A percentile compares a stretch with the other conserved stretches of the same genome.
Conservation (phyloP, 73 alveolate genomes). For the Paramecium biaurelia region DNA sequence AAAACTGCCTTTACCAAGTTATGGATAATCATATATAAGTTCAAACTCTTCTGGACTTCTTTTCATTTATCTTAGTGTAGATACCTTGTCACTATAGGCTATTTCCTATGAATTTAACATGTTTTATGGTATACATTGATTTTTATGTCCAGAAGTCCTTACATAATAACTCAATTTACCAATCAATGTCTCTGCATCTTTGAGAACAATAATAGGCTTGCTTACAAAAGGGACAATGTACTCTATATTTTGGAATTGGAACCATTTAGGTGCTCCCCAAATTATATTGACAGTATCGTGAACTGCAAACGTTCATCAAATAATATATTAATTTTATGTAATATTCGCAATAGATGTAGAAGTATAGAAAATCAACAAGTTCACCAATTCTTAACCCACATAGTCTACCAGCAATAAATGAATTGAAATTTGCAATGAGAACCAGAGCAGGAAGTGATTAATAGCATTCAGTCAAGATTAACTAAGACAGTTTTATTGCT, state of each 20-base stretch:
- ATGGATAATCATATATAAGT: constrained; percentile 34
- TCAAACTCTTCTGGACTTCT: constrained; percentile 47
- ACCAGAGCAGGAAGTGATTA: constrained; percentile 31
- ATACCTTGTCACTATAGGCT: constrained; percentile 34
- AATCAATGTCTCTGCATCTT: constrained; percentile 25
- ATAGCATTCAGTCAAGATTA: not conserved
- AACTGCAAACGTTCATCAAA: constrained; percentile 37
- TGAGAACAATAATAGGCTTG: not conserved
- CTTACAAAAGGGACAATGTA: not conserved
- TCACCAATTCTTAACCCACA: not conserved
- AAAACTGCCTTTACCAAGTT: constrained; percentile 56
- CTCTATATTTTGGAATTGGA: not conserved
- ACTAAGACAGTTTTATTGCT: constrained; percentile 19
- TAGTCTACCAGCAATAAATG: not conserved
- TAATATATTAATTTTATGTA: constrained; percentile 8
- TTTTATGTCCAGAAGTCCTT: constrained; percentile 52
- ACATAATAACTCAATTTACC: not conserved
- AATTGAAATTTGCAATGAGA: constrained; percentile 7
- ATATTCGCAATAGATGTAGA: not conserved
- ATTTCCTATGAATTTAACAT: constrained; percentile 35
- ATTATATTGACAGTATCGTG: constrained; percentile 22
- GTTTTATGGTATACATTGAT: not conserved
- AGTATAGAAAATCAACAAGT: not conserved
- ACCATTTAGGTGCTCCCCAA: not conserved
- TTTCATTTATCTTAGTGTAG: constrained; percentile 35